Evolutionary conservation across 768 basidiomycete species (phyloP), one percentile per base, ranked within the genome.

Genomic region (Boletus sp.): DNA sequence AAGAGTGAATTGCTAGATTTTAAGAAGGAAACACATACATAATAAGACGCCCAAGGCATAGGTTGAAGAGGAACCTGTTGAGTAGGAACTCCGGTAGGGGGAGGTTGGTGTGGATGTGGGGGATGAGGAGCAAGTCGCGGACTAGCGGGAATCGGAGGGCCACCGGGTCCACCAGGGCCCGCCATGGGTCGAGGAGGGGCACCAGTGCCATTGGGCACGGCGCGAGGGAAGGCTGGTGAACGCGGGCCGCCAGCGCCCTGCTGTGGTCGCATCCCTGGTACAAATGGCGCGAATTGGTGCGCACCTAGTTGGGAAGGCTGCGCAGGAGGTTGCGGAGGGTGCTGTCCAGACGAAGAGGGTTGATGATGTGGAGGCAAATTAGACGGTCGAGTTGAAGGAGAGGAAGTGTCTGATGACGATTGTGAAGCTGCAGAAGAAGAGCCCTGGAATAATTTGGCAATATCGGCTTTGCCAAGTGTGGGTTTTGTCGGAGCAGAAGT

Each of bases 141-240:
- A 70, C 87, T 90, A 37, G 82, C 65, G 40, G 84, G 76, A 55
- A 80, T 76, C 7, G 77, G 73, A 28, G 83, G 78, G 40, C 80
- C 81, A 50, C 80, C 71, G 6, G 83, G 82, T 44, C 83, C 82
- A 70, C 80, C 83, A 52, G 75, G 75, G 51, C 67, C 73, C 47
- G 68, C 64, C 60, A 80, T 78, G 24, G 84, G 78, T 48, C 85
- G 80, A 50, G 81, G 76, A 33, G 61, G 71, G 29, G 62, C 60
- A 52, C 77, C 79, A 64, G 67, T 75, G 42, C 87, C 87, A 65
- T 89, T 90, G 5, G 82, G 75, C 71, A 86, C 78, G 47, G 80
- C 76, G 32, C 89, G 83, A 36, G 79, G 62, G 70, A 83, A 89
- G 33, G 80, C 80, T 42, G 88, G 88, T 68, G 89, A 89, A 48